Evolutionary conservation across 306 rosid genomes (phyloP).

Genomic region (Vicia villosa): DNA sequence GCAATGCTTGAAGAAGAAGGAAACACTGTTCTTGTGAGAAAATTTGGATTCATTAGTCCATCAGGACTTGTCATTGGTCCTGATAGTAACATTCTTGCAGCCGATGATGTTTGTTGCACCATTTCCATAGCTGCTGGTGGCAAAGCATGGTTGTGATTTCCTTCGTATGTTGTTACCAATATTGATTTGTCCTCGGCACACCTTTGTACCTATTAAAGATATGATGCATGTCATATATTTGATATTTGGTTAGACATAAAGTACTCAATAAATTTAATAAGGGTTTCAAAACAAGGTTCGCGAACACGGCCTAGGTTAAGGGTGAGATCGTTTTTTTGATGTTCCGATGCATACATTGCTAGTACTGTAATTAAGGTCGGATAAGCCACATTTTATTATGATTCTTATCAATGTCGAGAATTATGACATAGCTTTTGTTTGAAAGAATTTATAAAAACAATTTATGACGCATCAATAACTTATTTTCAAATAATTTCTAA

Average conservation of each 20-base stretch:
- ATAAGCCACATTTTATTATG: conserved; percentile 39
- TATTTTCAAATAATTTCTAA: too few relatives aligned
- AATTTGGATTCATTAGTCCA: conserved; percentile 74
- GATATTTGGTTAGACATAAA: neutral
- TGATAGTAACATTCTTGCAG: conserved; percentile 71
- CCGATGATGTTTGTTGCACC: conserved; percentile 84
- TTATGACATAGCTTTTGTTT: conserved; percentile 1
- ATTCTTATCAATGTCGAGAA: neutral
- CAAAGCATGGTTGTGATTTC: conserved; percentile 86
- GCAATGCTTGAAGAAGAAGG: conserved; percentile 92
- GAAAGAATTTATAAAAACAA: too few relatives aligned
- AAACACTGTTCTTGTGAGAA: conserved; percentile 63
- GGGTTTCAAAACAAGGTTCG: neutral
- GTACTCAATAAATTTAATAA: too few relatives aligned
- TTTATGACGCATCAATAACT: too few relatives aligned
- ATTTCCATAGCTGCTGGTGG: conserved; percentile 91
- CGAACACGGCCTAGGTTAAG: neutral
- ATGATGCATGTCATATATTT: neutral
- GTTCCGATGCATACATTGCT: neutral
- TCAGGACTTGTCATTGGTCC: conserved; percentile 87
- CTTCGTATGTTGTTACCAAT: conserved; percentile 85
- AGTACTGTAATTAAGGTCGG: neutral
- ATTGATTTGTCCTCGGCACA: conserved; percentile 83
- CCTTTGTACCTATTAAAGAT: conserved; percentile 40
- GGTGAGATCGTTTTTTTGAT: neutral